Evolutionary conservation across 805 yeast genomes (phyloP), one percentile per base, ranked within the genome.

Genomic region (Maudiozyma serrabonitensis): DNA sequence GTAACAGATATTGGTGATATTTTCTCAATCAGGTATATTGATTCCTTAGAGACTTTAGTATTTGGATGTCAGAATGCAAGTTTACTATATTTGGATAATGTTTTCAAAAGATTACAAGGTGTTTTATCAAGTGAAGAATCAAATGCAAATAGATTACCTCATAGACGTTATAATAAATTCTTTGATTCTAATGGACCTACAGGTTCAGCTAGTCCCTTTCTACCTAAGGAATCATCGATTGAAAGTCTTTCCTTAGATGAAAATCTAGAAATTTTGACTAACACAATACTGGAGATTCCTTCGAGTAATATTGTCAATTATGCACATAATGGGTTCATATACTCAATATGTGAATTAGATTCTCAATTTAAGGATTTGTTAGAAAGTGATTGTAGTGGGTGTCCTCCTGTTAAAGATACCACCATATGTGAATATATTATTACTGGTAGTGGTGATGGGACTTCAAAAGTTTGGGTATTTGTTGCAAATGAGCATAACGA

Each of bases 31-130:
- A 77, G 81, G 7, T 87, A 93, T 80, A 74, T 82, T 15, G 76
- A 79, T 18, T 55, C 68, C 1, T 63, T 77, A 11, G 74, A 80
- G 44, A 79, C 87, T 0, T 71, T 91, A 4, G 87, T 82, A 53
- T 77, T 87, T 57, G 99, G 99, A 4, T 83, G 95, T 12, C 98
- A 93, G 64, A 91, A 90, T 62, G 96, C 98, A 3, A 78, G 90
- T 1, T 76, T 91, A 16, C 76, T 87, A 41, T 91, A 86, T 80
- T 81, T 87, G 50, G 75, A 75, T 43, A 58, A 62, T 39, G 51
- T 66, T 4, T 55, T 64, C 38, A 56, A 61, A 19, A 49, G 58
- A 43, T 43, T 62, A 16, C 46, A 57, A 21, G 50, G 48, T 7
- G 47, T 48, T 12, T 46, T 52, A 19, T 43, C 46, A 0, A 54